Conservation (phyloP, 169 alveolate genomes). For the Cryptosporidium muris region DNA sequence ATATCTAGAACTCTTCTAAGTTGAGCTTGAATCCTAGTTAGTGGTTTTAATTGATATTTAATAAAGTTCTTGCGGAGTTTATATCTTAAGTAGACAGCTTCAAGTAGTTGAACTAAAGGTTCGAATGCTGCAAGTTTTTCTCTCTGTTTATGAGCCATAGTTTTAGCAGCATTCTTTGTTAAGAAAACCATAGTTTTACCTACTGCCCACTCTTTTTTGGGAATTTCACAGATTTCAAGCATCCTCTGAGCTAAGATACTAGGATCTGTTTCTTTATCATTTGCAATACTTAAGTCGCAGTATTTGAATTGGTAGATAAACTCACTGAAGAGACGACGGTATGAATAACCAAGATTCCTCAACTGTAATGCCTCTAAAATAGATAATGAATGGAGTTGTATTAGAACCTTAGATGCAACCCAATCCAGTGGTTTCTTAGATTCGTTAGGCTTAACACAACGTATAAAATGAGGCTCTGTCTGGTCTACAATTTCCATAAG, state of each 20-base stretch:
- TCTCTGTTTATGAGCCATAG: slow-evolving; percentile 84
- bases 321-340: slow-evolving; percentile 86
- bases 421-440: slow-evolving; percentile 87
- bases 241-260: slow-evolving; percentile 77
- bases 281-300: slow-evolving; percentile 79
- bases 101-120: slow-evolving; percentile 84
- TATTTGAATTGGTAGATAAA: slow-evolving; percentile 86
- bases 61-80: slow-evolving; percentile 73
- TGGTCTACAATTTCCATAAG: slow-evolving; percentile 86
- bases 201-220: slow-evolving; percentile 75
- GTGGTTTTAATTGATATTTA: slow-evolving; percentile 75
- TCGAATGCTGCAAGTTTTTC: slow-evolving; percentile 88
- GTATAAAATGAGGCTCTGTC: slow-evolving; percentile 89
- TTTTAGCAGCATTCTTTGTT: slow-evolving; percentile 86
- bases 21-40: slow-evolving; percentile 89
- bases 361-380: slow-evolving; percentile 90
- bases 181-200: slow-evolving; percentile 91
- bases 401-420: slow-evolving; percentile 86
- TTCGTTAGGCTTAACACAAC: slow-evolving; percentile 92
- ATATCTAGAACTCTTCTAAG: slow-evolving; percentile 76
- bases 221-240: slow-evolving; percentile 75
- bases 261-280: slow-evolving; percentile 79
- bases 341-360: slow-evolving; percentile 88
- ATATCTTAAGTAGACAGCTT: slow-evolving; percentile 80
- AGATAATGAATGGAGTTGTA: slow-evolving; percentile 91